phyloP scores from a whole-genome alignment of 768 basidiomycete genomes.

The Amanita inopinata region DNA sequence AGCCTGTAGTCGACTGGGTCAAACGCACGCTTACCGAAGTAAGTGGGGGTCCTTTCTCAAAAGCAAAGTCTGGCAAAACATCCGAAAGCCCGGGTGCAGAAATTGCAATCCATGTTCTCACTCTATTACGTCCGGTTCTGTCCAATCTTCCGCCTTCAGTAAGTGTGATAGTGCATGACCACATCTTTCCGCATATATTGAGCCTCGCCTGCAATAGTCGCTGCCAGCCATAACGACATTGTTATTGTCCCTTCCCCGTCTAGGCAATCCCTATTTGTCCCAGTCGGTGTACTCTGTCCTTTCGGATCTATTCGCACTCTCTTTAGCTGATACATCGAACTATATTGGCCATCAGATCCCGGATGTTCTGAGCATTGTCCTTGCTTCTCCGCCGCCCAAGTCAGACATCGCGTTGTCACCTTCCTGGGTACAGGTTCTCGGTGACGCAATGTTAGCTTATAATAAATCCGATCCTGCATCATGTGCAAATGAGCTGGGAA shows the following conservation, averaged over 20 bases:
- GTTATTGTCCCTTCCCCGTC: conserved; percentile 74
- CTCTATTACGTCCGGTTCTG: conserved; percentile 57
- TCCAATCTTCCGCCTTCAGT: conserved; percentile 59
- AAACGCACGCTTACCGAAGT: conserved; percentile 57
- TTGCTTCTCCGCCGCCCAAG: conserved; percentile 61
- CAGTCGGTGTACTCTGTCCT: conserved; percentile 82
- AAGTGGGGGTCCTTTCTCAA: conserved; percentile 48
- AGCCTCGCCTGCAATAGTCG: conserved; percentile 34
- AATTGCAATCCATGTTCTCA: conserved; percentile 68
- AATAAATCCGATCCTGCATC: conserved; percentile 37
- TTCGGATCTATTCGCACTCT: conserved; percentile 62
- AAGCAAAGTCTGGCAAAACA: conserved; percentile 46
- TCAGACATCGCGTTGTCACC: conserved; percentile 59
- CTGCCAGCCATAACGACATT: conserved; percentile 59
- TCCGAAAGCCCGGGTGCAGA: conserved; percentile 53
- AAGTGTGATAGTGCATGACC: conserved; percentile 21
- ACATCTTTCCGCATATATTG: conserved; percentile 3
- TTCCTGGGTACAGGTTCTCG: conserved; percentile 74
- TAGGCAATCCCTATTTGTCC: conserved; percentile 84
- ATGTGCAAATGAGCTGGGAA: conserved; percentile 43
- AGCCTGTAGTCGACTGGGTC: conserved; percentile 74
- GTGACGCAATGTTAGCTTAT: conserved; percentile 62
- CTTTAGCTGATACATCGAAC: conserved; percentile 39
- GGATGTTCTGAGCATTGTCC: conserved; percentile 53
- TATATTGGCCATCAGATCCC: conserved; percentile 45